Conservation (phyloP, 2,329 filamentous ascomycete genomes). For the Fusarium penzigii region DNA sequence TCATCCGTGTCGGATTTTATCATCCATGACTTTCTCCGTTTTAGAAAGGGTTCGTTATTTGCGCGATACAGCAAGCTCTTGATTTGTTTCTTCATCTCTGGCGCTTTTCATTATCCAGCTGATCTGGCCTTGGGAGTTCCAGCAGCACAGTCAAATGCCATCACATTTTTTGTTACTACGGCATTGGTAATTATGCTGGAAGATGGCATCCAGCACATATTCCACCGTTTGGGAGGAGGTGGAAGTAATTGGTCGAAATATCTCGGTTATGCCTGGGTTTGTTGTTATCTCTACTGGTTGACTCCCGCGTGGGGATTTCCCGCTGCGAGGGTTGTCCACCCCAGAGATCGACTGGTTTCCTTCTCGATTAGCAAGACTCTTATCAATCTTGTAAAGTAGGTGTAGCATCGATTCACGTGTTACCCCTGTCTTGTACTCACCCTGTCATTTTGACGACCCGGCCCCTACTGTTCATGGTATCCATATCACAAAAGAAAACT, state of each 20-base stretch:
- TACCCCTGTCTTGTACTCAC: neutral
- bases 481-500: too few relatives aligned
- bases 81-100: constrained; percentile 17
- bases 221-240: neutral
- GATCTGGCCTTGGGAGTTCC: constrained; percentile 16
- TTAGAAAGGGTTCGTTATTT: constrained; percentile 5
- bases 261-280: constrained; percentile 18
- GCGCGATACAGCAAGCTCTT: constrained; percentile 19
- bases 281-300: constrained; percentile 20
- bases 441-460: neutral
- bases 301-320: constrained; percentile 24
- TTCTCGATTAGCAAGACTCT: constrained; percentile 8
- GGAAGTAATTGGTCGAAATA: neutral
- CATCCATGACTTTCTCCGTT: constrained; percentile 6
- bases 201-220: constrained; percentile 11
- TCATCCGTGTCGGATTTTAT: constrained; percentile 14
- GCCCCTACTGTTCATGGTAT: neutral
- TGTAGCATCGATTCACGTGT: neutral
- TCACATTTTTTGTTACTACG: constrained; percentile 13
- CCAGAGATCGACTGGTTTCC: constrained; percentile 9
- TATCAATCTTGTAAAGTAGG: neutral
- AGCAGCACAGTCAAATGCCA: constrained; percentile 11
- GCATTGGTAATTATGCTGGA: constrained; percentile 18
- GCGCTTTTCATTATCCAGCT: constrained; percentile 16
- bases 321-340: constrained; percentile 13